Base-by-base conservation (phyloP, 805 yeast species). In the Wickerhamiella spandovensis region DNA sequence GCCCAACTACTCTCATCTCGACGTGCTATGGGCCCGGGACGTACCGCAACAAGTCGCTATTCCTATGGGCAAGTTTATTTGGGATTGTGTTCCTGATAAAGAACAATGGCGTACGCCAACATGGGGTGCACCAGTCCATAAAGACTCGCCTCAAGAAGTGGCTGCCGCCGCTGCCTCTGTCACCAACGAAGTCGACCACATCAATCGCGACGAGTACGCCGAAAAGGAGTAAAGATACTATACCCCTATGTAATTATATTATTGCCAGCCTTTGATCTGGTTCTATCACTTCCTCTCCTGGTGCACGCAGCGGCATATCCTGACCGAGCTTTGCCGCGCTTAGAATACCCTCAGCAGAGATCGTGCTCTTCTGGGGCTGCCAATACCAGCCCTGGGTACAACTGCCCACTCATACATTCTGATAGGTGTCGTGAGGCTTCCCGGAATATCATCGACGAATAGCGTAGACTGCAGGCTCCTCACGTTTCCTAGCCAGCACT, bases 1-100 rank as follows among this genome's bases (percentile, higher is more conserved):
- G 5, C 75, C 76, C 0, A 74, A 72, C 9, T 90, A 90, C 63
- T 78, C 88, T 17, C 98, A 90, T 65, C 67, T 90, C 48, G 98
- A 90, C 65, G 95, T 88, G 0, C 69, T 89, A 13, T 90, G 98
- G 98, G 90, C 97, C 0, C 79, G 76, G 59, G 89, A 85, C 61
- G 80, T 81, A 1, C 71, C 77, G 24, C 78, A 77, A 3, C 73
- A 72, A 43, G 75, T 90, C 20, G 95, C 94, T 0, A 65, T 47
- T 44, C 73, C 71, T 1, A 48, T 69, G 51, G 54, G 54, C 18
- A 54, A 58, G 28, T 62, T 59, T 39, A 60, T 68, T 13, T 56
- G 61, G 59, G 25, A 48, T 15, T n/a, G 20, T 17, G 39, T 35
- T 7, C 39, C 39, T 4, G 20, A 35, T 13, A 23, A 46, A 38